Conservation (phyloP, 176 grass and related monocot species). For the Phoenix dactylifera region DNA sequence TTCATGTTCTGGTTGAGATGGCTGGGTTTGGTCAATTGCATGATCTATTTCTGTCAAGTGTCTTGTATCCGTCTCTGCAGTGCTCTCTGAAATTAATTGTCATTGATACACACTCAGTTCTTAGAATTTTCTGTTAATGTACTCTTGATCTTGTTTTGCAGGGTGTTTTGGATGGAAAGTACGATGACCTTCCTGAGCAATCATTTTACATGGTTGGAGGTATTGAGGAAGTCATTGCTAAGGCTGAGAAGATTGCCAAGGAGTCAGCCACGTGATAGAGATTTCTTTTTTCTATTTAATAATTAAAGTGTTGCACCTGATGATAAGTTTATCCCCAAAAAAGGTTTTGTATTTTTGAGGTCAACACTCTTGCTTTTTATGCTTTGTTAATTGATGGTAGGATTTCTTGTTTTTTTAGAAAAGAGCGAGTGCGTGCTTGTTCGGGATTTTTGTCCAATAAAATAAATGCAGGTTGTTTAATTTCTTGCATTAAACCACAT, state of each 20-base stretch:
- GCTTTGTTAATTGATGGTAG: constrained; percentile 28
- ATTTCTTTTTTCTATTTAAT: constrained; percentile 20
- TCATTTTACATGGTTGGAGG: constrained; percentile 95
- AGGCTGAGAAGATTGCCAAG: constrained; percentile 80
- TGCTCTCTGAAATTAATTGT: too few species aligned
- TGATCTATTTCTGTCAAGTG: too few species aligned
- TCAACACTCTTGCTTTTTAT: constrained; percentile 26
- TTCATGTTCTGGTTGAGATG: too few species aligned
- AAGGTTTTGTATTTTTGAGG: constrained; percentile 35
- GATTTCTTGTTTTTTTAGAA: constrained; percentile 24
- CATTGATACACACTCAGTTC: too few species aligned
- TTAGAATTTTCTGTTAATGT: not conserved
- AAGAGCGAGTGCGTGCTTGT: constrained; percentile 42
- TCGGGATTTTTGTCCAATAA: constrained; percentile 2
- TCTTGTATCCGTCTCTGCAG: too few species aligned
- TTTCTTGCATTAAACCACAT: too few species aligned
- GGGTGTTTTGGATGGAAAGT: constrained; percentile 94
- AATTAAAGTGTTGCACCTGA: constrained; percentile 39
- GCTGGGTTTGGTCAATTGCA: too few species aligned
- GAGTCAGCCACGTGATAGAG: constrained; percentile 52
- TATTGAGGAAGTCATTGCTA: constrained; percentile 89
- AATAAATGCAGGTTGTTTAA: too few species aligned
- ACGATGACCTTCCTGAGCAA: constrained; percentile 75
- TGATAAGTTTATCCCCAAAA: constrained; percentile 9
- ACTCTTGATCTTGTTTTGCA: not conserved